Conservation (phyloP, 768 basidiomycete genomes). For the Trametes meyenii region DNA sequence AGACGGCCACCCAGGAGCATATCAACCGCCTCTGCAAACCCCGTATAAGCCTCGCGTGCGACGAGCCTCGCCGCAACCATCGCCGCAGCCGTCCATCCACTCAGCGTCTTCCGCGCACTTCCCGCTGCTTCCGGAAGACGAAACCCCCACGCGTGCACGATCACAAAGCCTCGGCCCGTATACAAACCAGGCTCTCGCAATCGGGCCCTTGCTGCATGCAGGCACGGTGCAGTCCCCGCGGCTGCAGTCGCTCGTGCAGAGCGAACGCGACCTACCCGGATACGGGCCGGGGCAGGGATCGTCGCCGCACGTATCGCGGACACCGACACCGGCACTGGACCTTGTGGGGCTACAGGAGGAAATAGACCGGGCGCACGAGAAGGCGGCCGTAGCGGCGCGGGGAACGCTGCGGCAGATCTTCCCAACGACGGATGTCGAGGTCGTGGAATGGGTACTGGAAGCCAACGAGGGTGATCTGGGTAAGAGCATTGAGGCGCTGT, state of each 20-base stretch:
- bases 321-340: constrained; percentile 72
- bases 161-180: constrained; percentile 38
- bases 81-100: constrained; percentile 24
- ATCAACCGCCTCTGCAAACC: constrained; percentile 45
- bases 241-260: constrained; percentile 45
- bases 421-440: constrained; percentile 78
- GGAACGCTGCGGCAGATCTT: constrained; percentile 89
- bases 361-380: constrained; percentile 77
- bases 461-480: constrained; percentile 89
- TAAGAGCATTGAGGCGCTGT: constrained; percentile 81
- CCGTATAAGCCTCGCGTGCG: constrained; percentile 78
- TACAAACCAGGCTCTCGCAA: constrained; percentile 50
- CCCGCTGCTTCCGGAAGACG: constrained; percentile 42
- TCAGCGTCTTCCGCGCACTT: constrained; percentile 36
- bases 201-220: constrained; percentile 50
- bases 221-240: constrained; percentile 31
- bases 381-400: constrained; percentile 68
- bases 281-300: background rate
- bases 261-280: constrained; percentile 31
- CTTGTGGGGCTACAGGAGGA: constrained; percentile 69
- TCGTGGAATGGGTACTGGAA: constrained; percentile 88
- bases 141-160: constrained; percentile 51
- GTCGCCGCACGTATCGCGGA: constrained; percentile 57
- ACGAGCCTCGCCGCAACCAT: constrained; percentile 34
- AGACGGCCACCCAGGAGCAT: constrained; percentile 8